These are phyloP conservation scores for Epicoccum sorghinum DNA, from an alignment of 2,329 filamentous ascomycete genomes.

Conservation along the genomic window DNA sequence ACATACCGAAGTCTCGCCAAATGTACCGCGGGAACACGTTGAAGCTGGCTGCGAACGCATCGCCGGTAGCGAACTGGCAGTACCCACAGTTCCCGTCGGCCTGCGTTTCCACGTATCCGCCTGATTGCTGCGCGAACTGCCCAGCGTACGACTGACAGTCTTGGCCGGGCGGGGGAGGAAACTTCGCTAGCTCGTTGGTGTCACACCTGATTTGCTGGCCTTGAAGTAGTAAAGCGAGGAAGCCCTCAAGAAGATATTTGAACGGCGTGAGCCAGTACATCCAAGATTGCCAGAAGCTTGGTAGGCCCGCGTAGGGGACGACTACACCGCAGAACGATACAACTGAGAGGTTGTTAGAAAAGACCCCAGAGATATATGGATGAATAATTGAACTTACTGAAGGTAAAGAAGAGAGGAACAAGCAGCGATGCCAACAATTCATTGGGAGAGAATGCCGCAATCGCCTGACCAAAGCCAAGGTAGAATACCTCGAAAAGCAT, in stretches of 20 bases:
- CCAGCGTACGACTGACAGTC: conserved; percentile 66
- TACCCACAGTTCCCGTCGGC: conserved; percentile 65
- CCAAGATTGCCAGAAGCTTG: conserved; percentile 66
- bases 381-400: conserved; percentile 37
- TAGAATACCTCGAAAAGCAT: conserved; percentile 72
- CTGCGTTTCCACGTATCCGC: conserved; percentile 67
- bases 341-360: conserved; percentile 44
- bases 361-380: neutral
- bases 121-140: conserved; percentile 58
- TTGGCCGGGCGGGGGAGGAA: conserved; percentile 63
- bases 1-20: conserved; percentile 71
- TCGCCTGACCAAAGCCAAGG: conserved; percentile 69
- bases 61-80: conserved; percentile 67
- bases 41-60: conserved; percentile 63
- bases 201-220: conserved; percentile 63
- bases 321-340: conserved; percentile 77
- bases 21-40: conserved; percentile 66
- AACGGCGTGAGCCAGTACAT: conserved; percentile 66
- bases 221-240: conserved; percentile 63
- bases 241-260: conserved; percentile 68
- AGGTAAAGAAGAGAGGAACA: conserved; percentile 73
- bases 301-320: conserved; percentile 68
- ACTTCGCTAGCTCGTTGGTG: conserved; percentile 64
- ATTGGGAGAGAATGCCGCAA: conserved; percentile 70
- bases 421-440: conserved; percentile 69